These are phyloP conservation scores for Diaporthe citrichinensis DNA, from an alignment of 2,329 filamentous ascomycete species.

Conservation along the genomic window DNA sequence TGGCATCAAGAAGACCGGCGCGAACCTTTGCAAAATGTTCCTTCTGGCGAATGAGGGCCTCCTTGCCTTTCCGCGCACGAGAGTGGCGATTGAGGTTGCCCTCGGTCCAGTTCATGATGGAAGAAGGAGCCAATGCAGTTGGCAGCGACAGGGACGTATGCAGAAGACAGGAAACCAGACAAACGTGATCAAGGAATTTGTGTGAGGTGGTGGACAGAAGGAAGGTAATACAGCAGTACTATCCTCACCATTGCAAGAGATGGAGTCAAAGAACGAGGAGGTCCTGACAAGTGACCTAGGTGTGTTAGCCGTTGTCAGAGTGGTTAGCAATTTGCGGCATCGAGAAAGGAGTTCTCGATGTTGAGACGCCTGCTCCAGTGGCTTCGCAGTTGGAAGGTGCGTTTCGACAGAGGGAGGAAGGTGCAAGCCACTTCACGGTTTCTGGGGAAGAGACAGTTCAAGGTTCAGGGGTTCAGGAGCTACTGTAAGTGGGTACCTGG, in stretches of 20 bases:
- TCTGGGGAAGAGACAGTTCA: not conserved
- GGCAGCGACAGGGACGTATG: not conserved
- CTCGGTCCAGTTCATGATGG: constrained; percentile 65
- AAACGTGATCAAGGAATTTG: not conserved
- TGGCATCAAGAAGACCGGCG: constrained; percentile 48
- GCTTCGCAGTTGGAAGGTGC: not conserved
- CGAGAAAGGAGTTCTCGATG: not conserved
- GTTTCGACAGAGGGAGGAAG: not conserved
- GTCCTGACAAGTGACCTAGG: no score
- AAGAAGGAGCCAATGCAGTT: not conserved
- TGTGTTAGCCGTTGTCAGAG: not conserved
- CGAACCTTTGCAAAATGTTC: constrained; percentile 62
- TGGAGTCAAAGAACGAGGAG: not conserved
- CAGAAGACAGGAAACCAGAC: not conserved
- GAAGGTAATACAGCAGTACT: not conserved
- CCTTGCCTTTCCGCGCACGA: constrained; percentile 52
- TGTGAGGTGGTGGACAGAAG: not conserved
- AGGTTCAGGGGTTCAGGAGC: constrained; percentile 7
- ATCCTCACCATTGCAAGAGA: not conserved
- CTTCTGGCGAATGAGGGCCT: constrained; percentile 57
- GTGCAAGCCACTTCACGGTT: not conserved
- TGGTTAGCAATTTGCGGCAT: not conserved
- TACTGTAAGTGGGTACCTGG: not conserved
- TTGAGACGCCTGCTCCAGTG: not conserved
- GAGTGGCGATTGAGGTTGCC: constrained; percentile 60